Percentiles rank a stretch among this genome's conserved stretches.
These are phyloP conservation scores for Botrytis deweyae DNA, from an alignment of 2,329 filamentous ascomycete genomes.

Conservation along the genomic window DNA sequence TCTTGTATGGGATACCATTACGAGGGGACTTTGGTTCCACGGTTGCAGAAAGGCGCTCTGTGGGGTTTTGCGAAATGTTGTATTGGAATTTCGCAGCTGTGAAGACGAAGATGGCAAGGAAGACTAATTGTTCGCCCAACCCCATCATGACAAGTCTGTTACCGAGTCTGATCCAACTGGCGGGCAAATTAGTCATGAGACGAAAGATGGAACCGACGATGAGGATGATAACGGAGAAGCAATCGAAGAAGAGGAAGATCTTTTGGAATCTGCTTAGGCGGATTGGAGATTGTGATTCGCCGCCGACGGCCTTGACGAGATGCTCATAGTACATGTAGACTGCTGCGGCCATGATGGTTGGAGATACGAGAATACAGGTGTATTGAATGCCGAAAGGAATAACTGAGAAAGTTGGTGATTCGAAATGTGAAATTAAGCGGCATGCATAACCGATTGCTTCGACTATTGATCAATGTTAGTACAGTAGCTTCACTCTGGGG, in stretches of 20 bases:
- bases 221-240: slow-evolving; percentile 1
- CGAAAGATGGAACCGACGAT: slow-evolving; percentile 9
- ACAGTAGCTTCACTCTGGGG: neutral
- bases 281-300: slow-evolving; percentile 1
- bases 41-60: neutral
- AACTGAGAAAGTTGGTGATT: slow-evolving; percentile 11
- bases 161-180: slow-evolving; percentile 10
- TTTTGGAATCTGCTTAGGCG: slow-evolving; percentile 12
- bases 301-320: neutral
- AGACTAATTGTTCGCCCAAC: slow-evolving; percentile 1
- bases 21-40: neutral
- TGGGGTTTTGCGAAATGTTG: slow-evolving; percentile 5
- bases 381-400: slow-evolving; percentile 17
- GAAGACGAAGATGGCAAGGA: slow-evolving; percentile 16
- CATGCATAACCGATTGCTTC: slow-evolving; percentile 16
- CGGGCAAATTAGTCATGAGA: neutral
- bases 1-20: neutral
- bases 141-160: slow-evolving; percentile 16
- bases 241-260: slow-evolving; percentile 18
- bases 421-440: slow-evolving; percentile 3
- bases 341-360: slow-evolving; percentile 15
- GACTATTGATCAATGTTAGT: neutral
- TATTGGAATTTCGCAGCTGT: slow-evolving; percentile 12
- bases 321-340: slow-evolving; percentile 19
- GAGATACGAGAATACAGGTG: slow-evolving; percentile 10